Conservation (phyloP, 2,329 filamentous ascomycete genomes). For the Aspergillus fructus region DNA sequence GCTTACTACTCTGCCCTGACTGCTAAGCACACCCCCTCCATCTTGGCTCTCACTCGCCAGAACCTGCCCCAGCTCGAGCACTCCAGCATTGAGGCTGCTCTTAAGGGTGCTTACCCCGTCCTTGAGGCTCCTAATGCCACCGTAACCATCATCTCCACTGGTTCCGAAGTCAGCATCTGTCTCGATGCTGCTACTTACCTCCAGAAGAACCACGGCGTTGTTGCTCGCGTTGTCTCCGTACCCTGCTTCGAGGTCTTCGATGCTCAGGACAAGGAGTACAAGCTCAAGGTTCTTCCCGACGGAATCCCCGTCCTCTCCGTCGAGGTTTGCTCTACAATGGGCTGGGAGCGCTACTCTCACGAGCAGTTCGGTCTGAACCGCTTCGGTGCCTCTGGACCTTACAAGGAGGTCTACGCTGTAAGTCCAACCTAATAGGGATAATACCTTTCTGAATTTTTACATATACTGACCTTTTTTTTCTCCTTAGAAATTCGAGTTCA, state of each 20-base stretch:
- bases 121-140: conserved; percentile 81
- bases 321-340: conserved; percentile 95
- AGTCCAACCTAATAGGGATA: conserved; percentile 30
- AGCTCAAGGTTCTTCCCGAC: conserved; percentile 86
- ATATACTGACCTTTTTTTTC: conserved; percentile 14
- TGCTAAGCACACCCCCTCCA: conserved; percentile 83
- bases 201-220: conserved; percentile 81
- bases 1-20: conserved; percentile 96
- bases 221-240: conserved; percentile 89
- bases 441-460: not conserved
- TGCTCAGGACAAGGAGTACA: conserved; percentile 89
- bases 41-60: conserved; percentile 93
- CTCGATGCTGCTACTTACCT: conserved; percentile 90
- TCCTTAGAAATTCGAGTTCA: conserved; percentile 97
- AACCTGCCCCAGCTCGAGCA: conserved; percentile 97
- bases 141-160: conserved; percentile 88
- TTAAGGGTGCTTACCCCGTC: conserved; percentile 93
- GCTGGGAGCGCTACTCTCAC: conserved; percentile 98
- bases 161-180: conserved; percentile 92
- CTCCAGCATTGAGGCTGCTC: conserved; percentile 82
- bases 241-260: conserved; percentile 98
- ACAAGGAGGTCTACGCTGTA: conserved; percentile 96
- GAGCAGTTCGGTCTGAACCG: conserved; percentile 99
- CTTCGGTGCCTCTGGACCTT: conserved; percentile 95
- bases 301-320: conserved; percentile 90